A percentile compares a stretch with the other conserved stretches of the same genome.
Conservation (phyloP, 108 stramenopile species). For the Discostella pseudostelligera region DNA sequence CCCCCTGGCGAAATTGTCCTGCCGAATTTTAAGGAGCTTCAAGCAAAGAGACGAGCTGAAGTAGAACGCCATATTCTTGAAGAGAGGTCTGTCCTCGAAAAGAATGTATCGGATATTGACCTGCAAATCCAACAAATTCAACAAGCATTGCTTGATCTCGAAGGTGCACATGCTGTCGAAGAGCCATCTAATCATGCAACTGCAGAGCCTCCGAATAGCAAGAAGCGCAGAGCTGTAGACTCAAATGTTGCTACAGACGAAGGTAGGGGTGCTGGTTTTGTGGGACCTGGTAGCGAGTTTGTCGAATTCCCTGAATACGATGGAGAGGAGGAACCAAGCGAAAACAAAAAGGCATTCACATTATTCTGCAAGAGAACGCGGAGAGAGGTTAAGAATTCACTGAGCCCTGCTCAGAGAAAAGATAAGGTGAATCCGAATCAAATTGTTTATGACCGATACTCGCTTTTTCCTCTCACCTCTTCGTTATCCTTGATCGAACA, state of each 20-base stretch:
- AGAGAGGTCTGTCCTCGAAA: constrained; percentile 54
- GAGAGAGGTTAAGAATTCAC: constrained; percentile 67
- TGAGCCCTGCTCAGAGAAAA: constrained; percentile 57
- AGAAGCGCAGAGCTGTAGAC: constrained; percentile 28
- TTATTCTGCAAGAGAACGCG: constrained; percentile 70
- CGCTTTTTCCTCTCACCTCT: not conserved
- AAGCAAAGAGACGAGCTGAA: constrained; percentile 48
- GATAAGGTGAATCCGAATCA: constrained; percentile 51
- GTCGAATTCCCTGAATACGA: constrained; percentile 80
- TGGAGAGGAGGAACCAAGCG: constrained; percentile 65
- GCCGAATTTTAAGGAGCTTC: constrained; percentile 66
- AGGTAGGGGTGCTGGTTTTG: constrained; percentile 45
- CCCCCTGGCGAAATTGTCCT: constrained; percentile 47
- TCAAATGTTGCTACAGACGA: constrained; percentile 7
- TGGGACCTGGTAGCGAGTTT: constrained; percentile 67
- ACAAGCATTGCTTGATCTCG: constrained; percentile 58
- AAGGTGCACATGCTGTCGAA: constrained; percentile 31
- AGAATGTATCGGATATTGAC: constrained; percentile 74
- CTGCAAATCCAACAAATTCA: constrained; percentile 68
- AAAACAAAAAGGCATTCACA: constrained; percentile 81
- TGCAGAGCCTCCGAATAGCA: constrained; percentile 21
- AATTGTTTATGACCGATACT: not conserved
- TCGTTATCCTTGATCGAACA: too few relatives aligned
- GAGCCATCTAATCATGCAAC: constrained; percentile 14
- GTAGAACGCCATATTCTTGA: constrained; percentile 47